phyloP scores from a whole-genome alignment of 169 alveolate genomes.

The Besnoitia besnoiti region DNA sequence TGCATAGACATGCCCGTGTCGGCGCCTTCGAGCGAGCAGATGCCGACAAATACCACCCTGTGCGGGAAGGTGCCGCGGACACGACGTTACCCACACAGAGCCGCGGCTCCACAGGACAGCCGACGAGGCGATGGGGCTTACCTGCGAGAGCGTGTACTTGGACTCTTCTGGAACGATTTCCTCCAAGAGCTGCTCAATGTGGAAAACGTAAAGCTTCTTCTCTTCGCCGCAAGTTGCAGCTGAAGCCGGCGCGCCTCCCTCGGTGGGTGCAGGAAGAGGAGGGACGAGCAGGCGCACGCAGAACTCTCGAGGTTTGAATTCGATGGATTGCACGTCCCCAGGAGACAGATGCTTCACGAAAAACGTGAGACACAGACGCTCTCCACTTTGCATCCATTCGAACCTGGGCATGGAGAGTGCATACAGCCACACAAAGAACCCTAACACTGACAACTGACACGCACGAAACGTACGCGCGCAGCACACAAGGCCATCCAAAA shows the following conservation, averaged over 20 bases:
- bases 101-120: no score
- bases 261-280: not conserved
- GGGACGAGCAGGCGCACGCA: constrained; percentile 13
- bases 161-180: constrained; percentile 35
- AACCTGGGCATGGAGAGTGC: constrained; percentile 36
- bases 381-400: constrained; percentile 64
- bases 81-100: no score
- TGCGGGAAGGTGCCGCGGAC: no score
- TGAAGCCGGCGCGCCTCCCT: not conserved
- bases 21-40: no score
- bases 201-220: not conserved
- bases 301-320: constrained; percentile 18
- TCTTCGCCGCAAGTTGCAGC: not conserved
- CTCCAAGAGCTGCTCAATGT: constrained; percentile 17
- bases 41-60: no score
- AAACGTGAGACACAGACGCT: constrained; percentile 44
- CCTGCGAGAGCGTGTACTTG: constrained; percentile 34
- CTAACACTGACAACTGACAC: no score
- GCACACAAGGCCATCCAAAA: not conserved
- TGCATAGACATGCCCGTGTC: no score
- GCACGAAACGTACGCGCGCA: not conserved
- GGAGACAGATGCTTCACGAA: constrained; percentile 49
- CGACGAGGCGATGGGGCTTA: constrained; percentile 23
- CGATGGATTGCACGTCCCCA: not conserved
- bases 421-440: not conserved